Evolutionary conservation across 495 filamentous ascomycete genomes (phyloP).

Genomic region (Bryoglossum gracile): DNA sequence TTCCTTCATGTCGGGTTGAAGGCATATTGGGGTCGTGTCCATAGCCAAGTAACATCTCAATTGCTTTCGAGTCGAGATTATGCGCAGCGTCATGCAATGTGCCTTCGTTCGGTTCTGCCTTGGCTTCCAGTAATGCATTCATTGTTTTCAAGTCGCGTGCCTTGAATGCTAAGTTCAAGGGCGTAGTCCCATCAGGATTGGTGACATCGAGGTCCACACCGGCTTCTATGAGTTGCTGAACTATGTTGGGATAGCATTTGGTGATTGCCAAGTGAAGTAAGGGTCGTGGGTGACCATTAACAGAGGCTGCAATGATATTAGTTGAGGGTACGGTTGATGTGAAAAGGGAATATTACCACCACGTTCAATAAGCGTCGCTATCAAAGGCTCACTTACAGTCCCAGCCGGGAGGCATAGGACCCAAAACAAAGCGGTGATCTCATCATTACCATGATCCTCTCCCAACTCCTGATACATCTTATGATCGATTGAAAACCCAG

Average conservation of each 20-base stretch:
- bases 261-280: conserved; percentile 18
- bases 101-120: conserved; percentile 9
- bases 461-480: conserved; percentile 7
- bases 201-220: conserved; percentile 10
- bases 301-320: neutral
- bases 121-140: conserved; percentile 10
- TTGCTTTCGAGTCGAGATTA: conserved; percentile 10
- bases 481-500: conserved; percentile 18
- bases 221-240: conserved; percentile 9
- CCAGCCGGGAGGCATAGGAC: neutral
- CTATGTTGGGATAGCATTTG: conserved; percentile 1
- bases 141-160: conserved; percentile 14
- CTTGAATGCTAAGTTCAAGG: conserved; percentile 11
- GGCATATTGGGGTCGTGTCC: conserved; percentile 18
- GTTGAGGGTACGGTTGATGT: too few species aligned
- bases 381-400: conserved; percentile 1
- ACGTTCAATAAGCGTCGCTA: conserved; percentile 6
- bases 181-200: conserved; percentile 5
- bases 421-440: conserved; percentile 15
- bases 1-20: conserved; percentile 6
- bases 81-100: conserved; percentile 20
- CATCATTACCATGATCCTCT: too few species aligned
- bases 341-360: conserved; percentile 20
- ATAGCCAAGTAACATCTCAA: conserved; percentile 7
- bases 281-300: conserved; percentile 3